A percentile compares a stretch with the other conserved stretches of the same genome.
Evolutionary conservation across 1,139 yeast species (phyloP).

Genomic region (Taphrina communis): DNA sequence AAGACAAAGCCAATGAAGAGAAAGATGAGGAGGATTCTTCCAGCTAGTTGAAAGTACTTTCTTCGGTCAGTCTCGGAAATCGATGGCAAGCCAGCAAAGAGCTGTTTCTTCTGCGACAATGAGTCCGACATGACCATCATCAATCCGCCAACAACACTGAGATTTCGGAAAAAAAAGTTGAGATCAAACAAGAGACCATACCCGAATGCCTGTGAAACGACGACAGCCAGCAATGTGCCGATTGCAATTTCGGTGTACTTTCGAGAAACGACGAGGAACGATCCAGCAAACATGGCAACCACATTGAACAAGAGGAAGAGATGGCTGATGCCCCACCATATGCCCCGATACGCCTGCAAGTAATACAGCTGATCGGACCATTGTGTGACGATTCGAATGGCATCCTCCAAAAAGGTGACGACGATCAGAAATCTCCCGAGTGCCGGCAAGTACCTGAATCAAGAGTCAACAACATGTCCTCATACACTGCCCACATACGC

Average conservation of each 20-base stretch:
- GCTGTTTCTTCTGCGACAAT: slow-evolving; percentile 54
- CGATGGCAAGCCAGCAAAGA: slow-evolving; percentile 89
- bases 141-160: slow-evolving; percentile 91
- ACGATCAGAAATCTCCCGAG: slow-evolving; percentile 90
- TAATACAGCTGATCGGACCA: slow-evolving; percentile 92
- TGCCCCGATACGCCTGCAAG: slow-evolving; percentile 76
- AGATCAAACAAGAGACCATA: slow-evolving; percentile 87
- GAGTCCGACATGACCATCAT: slow-evolving; percentile 88
- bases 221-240: slow-evolving; percentile 70
- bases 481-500: not conserved
- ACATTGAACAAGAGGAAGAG: slow-evolving; percentile 70
- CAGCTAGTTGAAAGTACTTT: slow-evolving; percentile 85
- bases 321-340: slow-evolving; percentile 80
- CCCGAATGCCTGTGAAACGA: slow-evolving; percentile 81
- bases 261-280: slow-evolving; percentile 73
- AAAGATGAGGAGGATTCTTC: slow-evolving; percentile 82
- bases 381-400: slow-evolving; percentile 80
- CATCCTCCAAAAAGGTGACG: slow-evolving; percentile 92
- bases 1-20: slow-evolving; percentile 86
- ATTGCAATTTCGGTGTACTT: slow-evolving; percentile 76
- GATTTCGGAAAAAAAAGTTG: slow-evolving; percentile 64
- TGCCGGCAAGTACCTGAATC: slow-evolving; percentile 59
- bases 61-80: slow-evolving; percentile 75
- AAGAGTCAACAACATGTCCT: not conserved
- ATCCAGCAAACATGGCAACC: slow-evolving; percentile 71